phyloP scores from a whole-genome alignment of 2,329 filamentous ascomycete species.

The Chaetomiaceae sp. region DNA sequence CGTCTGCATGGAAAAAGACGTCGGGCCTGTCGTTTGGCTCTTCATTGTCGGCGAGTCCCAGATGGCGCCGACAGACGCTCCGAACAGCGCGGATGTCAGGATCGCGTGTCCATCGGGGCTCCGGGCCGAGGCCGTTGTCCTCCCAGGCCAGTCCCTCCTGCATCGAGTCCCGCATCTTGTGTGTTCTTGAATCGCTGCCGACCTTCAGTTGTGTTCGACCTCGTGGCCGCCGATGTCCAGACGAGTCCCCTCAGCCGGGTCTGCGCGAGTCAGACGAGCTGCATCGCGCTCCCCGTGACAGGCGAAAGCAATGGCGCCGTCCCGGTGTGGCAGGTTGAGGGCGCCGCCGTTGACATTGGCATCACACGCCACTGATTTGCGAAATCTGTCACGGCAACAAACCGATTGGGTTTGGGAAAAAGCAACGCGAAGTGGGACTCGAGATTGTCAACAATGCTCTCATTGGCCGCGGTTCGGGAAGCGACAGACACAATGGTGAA shows the following conservation, averaged over 20 bases:
- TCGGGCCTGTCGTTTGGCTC: slow-evolving; percentile 19
- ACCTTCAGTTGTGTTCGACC: background rate
- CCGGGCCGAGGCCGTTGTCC: slow-evolving; percentile 21
- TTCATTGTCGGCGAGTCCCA: slow-evolving; percentile 18
- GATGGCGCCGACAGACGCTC: slow-evolving; percentile 25
- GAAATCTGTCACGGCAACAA: background rate
- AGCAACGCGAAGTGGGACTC: slow-evolving; percentile 22
- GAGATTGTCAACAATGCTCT: slow-evolving; percentile 13
- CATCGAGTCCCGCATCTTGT: slow-evolving; percentile 17
- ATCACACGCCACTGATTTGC: background rate
- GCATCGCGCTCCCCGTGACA: slow-evolving; percentile 1
- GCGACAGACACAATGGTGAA: slow-evolving; percentile 1
- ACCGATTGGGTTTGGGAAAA: slow-evolving; percentile 18
- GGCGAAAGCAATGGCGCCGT: background rate
- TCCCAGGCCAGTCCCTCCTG: slow-evolving; percentile 27
- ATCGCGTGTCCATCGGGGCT: slow-evolving; percentile 28
- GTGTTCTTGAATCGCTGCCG: no score
- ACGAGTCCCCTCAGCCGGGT: background rate
- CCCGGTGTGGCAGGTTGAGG: background rate
- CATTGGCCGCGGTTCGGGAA: slow-evolving; percentile 13
- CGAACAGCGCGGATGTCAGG: slow-evolving; percentile 27
- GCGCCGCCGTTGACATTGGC: slow-evolving; percentile 1
- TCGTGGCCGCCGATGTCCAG: background rate
- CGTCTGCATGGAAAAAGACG: slow-evolving; percentile 27
- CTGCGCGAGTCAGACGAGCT: background rate